Conservation (phyloP, 495 filamentous ascomycete species). For the Aspergillus kassunensis region DNA sequence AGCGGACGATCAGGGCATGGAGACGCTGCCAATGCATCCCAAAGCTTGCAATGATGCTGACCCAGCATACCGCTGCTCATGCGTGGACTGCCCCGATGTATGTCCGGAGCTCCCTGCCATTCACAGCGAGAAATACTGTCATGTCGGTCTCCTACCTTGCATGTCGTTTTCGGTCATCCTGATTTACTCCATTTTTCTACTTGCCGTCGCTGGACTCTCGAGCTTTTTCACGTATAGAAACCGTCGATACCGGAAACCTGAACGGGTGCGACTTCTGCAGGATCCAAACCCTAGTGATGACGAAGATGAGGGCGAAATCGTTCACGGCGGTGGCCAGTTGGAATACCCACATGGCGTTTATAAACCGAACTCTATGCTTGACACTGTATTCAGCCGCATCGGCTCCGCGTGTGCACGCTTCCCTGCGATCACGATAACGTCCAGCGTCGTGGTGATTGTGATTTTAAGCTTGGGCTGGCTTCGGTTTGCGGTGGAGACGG, state of each 20-base stretch:
- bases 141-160: slow-evolving; percentile 82
- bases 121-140: slow-evolving; percentile 61
- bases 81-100: slow-evolving; percentile 82
- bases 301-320: slow-evolving; percentile 74
- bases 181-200: slow-evolving; percentile 71
- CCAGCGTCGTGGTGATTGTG: slow-evolving; percentile 64
- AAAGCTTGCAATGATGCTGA: slow-evolving; percentile 88
- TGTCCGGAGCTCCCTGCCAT: slow-evolving; percentile 79
- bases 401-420: slow-evolving; percentile 77
- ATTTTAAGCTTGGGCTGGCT: slow-evolving; percentile 83
- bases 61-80: slow-evolving; percentile 80
- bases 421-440: slow-evolving; percentile 74
- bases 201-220: slow-evolving; percentile 61
- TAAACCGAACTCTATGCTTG: slow-evolving; percentile 69
- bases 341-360: slow-evolving; percentile 70
- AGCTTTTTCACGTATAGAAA: slow-evolving; percentile 72
- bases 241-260: slow-evolving; percentile 67
- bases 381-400: slow-evolving; percentile 76
- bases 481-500: slow-evolving; percentile 77
- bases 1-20: slow-evolving; percentile 57
- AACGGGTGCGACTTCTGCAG: slow-evolving; percentile 79
- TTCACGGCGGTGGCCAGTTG: slow-evolving; percentile 63
- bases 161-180: slow-evolving; percentile 88
- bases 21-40: slow-evolving; percentile 57
- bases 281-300: slow-evolving; percentile 82